Conservation (phyloP, 2,329 filamentous ascomycete genomes). For the Nemania sp. region DNA sequence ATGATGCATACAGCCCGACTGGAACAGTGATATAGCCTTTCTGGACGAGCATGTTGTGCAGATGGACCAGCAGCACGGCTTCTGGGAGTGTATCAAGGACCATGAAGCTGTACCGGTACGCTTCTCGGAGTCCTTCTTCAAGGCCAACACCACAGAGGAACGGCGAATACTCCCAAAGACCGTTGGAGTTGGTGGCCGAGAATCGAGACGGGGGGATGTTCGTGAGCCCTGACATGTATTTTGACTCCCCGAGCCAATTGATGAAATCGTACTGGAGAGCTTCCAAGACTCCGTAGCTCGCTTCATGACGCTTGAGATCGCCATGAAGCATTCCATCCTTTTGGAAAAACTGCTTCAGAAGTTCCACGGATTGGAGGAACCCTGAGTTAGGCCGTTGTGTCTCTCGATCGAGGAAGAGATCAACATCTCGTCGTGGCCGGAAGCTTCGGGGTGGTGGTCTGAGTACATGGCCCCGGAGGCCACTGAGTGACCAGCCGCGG, state of each 20-base stretch:
- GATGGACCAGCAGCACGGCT: slow-evolving; percentile 46
- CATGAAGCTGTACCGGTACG: slow-evolving; percentile 42
- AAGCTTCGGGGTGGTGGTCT: slow-evolving; percentile 43
- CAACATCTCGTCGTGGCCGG: slow-evolving; percentile 46
- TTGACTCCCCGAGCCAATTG: slow-evolving; percentile 46
- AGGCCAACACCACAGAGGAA: slow-evolving; percentile 53
- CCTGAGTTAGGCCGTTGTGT: slow-evolving; percentile 37
- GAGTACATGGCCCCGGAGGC: slow-evolving; percentile 44
- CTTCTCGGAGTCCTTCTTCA: slow-evolving; percentile 48
- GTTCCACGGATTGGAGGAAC: slow-evolving; percentile 38
- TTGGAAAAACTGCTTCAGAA: slow-evolving; percentile 40
- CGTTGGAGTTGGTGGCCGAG: slow-evolving; percentile 46
- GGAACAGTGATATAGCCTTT: slow-evolving; percentile 45
- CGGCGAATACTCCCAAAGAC: slow-evolving; percentile 54
- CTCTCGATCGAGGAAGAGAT: slow-evolving; percentile 49
- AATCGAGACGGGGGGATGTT: slow-evolving; percentile 49
- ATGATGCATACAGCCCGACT: slow-evolving; percentile 40
- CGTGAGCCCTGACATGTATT: slow-evolving; percentile 40
- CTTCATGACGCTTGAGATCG: slow-evolving; percentile 17
- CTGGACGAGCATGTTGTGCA: slow-evolving; percentile 54
- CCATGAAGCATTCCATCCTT: slow-evolving; percentile 32
- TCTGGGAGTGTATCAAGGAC: slow-evolving; percentile 49
- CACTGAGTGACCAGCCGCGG: slow-evolving; percentile 48
- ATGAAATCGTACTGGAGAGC: slow-evolving; percentile 40
- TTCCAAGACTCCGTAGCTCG: slow-evolving; percentile 34